Base-by-base conservation (phyloP, 169 alveolate species). In the Cryptosporidium andersoni region DNA sequence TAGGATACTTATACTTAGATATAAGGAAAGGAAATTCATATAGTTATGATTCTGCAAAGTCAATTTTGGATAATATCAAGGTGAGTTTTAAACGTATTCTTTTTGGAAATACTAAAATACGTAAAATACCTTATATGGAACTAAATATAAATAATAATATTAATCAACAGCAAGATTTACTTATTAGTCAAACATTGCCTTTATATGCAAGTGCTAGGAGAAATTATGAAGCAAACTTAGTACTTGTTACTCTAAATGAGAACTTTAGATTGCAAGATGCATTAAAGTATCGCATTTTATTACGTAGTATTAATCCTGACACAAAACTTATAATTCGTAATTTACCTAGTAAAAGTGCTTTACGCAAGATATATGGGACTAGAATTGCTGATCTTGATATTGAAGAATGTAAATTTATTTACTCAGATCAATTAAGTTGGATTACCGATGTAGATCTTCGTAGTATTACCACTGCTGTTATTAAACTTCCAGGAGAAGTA, bases 271-370 rank as follows among this genome's bases (percentile, higher is more conserved):
- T 53, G n/a, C 14, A 55, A 5, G 85, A 74, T 14, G 7, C 60
- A 2, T 14, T 74, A 12, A 14, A 60, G 0, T 74, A 74, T 11
- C 39, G 67, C 40, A 36, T 58, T 8, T 58, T 74, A 53, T 11
- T 74, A 16, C 14, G 40, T 48, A 42, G 45, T 5, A 42, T 58
- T 7, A 25, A 74, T 37, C 58, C 85, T 11, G 3, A 16, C 16
- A 56, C 47, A 3, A 66, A 52, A 2, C 58, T 74, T 7, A 74
- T 39, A 43, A 58, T 74, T 25, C 56, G 85, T 3, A 74, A 74
- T 60, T 74, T 55, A 43, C 85, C 85, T 12, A 56, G 74, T 51
- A 66, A 74, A 34, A 9, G n/a, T 74, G 85, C 85, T 40, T 60
- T 74, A 62, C 55, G 85, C 25, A 58, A 5, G 3, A 74, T 74